Evolutionary conservation across 257 asterid genomes (phyloP).

Genomic region (Phtheirospermum japonicum): DNA sequence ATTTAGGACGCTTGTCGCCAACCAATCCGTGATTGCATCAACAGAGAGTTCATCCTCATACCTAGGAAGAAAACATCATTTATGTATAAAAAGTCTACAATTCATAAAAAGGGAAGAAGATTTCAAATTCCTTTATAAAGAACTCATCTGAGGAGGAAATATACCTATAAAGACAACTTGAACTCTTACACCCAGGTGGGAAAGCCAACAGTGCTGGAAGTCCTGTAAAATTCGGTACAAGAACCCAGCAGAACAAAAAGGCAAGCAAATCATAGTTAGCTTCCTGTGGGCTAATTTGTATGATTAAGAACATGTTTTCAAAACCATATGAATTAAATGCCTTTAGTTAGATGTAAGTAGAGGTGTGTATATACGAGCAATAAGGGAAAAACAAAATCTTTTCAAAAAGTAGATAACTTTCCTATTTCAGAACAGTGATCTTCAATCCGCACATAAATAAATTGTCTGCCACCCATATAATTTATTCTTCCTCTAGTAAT

Average conservation of each 20-base stretch:
- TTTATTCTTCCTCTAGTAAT: background rate
- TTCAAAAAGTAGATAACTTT: background rate
- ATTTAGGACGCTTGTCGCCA: constrained; percentile 65
- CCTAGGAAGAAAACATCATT: constrained; percentile 46
- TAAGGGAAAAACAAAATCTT: background rate
- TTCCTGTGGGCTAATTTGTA: background rate
- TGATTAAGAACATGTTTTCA: background rate
- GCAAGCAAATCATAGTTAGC: constrained; percentile 15
- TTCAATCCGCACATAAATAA: no score
- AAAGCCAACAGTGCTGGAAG: constrained; percentile 82
- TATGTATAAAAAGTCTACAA: constrained; percentile 6
- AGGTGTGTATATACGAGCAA: constrained; percentile 10
- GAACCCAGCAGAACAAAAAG: constrained; percentile 14
- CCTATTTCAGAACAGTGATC: constrained; percentile 10
- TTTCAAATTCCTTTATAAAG: background rate
- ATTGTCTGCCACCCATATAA: no score
- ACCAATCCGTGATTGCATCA: constrained; percentile 85
- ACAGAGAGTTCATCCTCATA: constrained; percentile 75
- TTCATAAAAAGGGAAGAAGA: background rate
- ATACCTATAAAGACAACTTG: constrained; percentile 72
- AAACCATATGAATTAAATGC: constrained; percentile 16
- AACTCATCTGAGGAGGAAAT: constrained; percentile 23
- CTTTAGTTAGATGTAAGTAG: background rate
- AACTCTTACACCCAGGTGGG: constrained; percentile 86
- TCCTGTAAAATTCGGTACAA: constrained; percentile 46